A percentile compares a stretch with the other conserved stretches of the same genome.
These are phyloP conservation scores for Hyphopichia pseudoburtonii DNA, from an alignment of 1,139 yeast species.

Conservation along the genomic window DNA sequence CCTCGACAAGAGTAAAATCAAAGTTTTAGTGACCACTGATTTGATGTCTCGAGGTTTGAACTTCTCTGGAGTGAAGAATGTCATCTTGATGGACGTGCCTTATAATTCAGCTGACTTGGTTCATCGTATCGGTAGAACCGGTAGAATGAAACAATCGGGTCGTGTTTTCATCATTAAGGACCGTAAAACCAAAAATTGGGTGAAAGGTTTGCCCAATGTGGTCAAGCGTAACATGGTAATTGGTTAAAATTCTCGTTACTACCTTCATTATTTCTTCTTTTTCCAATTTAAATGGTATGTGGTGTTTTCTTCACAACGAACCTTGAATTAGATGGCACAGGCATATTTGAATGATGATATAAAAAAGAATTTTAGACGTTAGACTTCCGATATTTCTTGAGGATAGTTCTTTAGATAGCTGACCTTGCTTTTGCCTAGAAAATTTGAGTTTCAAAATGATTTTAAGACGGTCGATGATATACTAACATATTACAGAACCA, in stretches of 20 bases:
- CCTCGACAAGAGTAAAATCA: conserved; percentile 31
- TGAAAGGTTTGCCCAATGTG: conserved; percentile 76
- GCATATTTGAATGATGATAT: conserved; percentile 23
- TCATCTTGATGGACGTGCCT: conserved; percentile 84
- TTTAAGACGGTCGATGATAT: no score
- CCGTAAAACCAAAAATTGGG: conserved; percentile 75
- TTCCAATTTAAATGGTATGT: conserved; percentile 12
- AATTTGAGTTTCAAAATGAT: no score
- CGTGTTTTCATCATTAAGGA: conserved; percentile 76
- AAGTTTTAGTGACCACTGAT: conserved; percentile 87
- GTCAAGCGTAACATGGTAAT: conserved; percentile 52
- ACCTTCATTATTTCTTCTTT: no score
- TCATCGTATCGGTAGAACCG: conserved; percentile 93
- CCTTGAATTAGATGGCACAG: no score
- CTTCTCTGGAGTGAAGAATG: conserved; percentile 78
- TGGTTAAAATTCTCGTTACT: conserved; percentile 20
- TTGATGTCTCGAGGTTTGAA: conserved; percentile 87
- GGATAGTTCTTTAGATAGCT: conserved; percentile 29
- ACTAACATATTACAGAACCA: background rate
- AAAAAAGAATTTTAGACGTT: conserved; percentile 27
- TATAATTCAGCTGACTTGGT: conserved; percentile 79
- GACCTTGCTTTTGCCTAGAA: no score
- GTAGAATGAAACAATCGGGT: conserved; percentile 87
- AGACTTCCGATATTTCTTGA: conserved; percentile 29
- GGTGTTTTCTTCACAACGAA: conserved; percentile 10